phyloP scores from a whole-genome alignment of 2,329 filamentous ascomycete species.

The Aspergillus fumigatus region DNA sequence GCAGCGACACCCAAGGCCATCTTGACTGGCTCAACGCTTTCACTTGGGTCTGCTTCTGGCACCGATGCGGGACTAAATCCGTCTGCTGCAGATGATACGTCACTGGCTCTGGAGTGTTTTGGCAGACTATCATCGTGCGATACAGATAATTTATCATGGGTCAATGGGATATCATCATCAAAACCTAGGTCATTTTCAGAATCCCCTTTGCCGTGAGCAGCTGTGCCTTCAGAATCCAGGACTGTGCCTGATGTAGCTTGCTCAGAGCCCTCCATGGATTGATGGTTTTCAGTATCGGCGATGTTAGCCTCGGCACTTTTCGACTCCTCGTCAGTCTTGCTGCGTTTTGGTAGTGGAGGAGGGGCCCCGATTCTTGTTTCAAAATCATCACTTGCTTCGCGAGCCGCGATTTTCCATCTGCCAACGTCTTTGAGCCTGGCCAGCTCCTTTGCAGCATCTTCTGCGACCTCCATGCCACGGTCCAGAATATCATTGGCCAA shows the following conservation, averaged over 20 bases:
- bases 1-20: slow-evolving; percentile 51
- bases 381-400: slow-evolving; percentile 75
- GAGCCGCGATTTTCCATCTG: slow-evolving; percentile 72
- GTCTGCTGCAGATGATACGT: slow-evolving; percentile 11
- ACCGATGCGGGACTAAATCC: slow-evolving; percentile 2
- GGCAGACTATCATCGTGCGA: neutral
- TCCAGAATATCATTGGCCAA: slow-evolving; percentile 68
- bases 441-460: slow-evolving; percentile 74
- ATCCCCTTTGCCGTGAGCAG: neutral
- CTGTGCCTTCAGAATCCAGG: too few relatives aligned
- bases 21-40: neutral
- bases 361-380: slow-evolving; percentile 53
- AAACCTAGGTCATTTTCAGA: neutral
- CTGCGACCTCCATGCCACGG: slow-evolving; percentile 73
- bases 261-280: too few relatives aligned
- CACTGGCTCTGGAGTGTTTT: neutral
- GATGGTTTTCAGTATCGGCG: too few relatives aligned
- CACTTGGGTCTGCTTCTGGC: neutral
- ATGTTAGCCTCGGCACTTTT: neutral
- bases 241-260: too few relatives aligned
- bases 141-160: neutral
- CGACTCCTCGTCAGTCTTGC: neutral
- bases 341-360: slow-evolving; percentile 26
- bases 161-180: neutral
- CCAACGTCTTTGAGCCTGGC: slow-evolving; percentile 76